Base-by-base conservation (phyloP, 2,329 filamentous ascomycete species). In the Colletotrichum higginsianum region DNA sequence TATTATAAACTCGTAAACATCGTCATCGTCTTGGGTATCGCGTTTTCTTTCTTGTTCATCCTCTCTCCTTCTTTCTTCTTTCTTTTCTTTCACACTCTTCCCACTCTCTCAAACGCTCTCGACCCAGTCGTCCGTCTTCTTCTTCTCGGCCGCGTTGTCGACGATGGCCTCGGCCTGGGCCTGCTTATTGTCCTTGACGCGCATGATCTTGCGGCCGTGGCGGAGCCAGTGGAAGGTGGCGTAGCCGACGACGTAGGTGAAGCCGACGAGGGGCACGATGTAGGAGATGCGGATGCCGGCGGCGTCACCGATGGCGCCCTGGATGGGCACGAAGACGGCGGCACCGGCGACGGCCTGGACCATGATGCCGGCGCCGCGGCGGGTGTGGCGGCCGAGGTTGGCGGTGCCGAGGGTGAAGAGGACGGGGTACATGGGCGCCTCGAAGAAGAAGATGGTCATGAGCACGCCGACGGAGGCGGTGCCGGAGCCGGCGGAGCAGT, bases 351-450 rank as follows among this genome's bases (percentile, higher is more conserved):
- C 87, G 57, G 85, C 86, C 1, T 83, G 86, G 0, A 90, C 85
- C 53, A 90, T 86, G 74, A 87, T 84, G 1, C 92, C 92, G 2
- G 90, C 91, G 1, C 93, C 93, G 73, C 92, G 88, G 84, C 95
- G 94, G 49, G 91, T 93, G 82, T 95, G 91, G 26, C 90, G 88
- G 9, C 93, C 93, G 1, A 90, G 82, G 1, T 88, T 88, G n/a
- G 87, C 83, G 77, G 90, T 88, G 0, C 87, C 86, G 9, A 90
- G 81, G 0, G 87, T 87, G 61, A 90, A 87, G 74, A 90, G 89
- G 38, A 87, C 89, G 1, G 88, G 87, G 78, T 90, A 91, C 78
- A 86, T 87, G 75, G 88, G 86, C 0, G 84, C 86, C 78, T 88
- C 88, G 79, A 88, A 89, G 80, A 88, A 89, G 57, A 90, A 81